These are phyloP conservation scores for Venturia nashicola DNA, from an alignment of 2,329 filamentous ascomycete species.

Conservation along the genomic window DNA sequence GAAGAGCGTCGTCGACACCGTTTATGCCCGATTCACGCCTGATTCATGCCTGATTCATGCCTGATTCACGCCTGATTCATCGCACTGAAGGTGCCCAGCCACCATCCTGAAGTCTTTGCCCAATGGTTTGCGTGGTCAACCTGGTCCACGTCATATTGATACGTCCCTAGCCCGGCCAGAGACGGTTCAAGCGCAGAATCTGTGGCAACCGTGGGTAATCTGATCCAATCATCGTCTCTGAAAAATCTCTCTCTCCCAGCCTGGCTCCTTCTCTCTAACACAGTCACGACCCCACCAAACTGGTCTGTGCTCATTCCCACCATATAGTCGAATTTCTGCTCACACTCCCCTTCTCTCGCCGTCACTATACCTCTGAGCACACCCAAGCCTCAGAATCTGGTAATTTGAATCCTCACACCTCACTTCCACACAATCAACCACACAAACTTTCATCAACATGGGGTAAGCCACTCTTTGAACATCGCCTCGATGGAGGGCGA, in stretches of 20 bases:
- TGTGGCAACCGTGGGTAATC: background rate
- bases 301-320: background rate
- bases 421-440: background rate
- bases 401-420: background rate
- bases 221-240: background rate
- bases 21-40: background rate
- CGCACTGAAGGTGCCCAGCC: background rate
- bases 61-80: too few species aligned
- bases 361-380: background rate
- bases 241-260: background rate
- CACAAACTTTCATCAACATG: background rate
- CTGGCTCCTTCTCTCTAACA: too few species aligned
- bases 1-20: background rate
- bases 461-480: slow-evolving; percentile 3
- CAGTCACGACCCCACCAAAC: background rate
- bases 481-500: background rate
- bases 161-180: background rate
- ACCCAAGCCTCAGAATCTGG: background rate
- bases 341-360: background rate
- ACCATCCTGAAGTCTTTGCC: background rate
- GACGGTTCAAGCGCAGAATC: background rate
- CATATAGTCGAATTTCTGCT: background rate
- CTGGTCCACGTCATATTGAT: background rate
- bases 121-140: background rate
- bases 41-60: too few species aligned